Evolutionary conservation across 345 rosid genomes (phyloP), one percentile per base, ranked within the genome.

Genomic region (Euclidium syriacum): DNA sequence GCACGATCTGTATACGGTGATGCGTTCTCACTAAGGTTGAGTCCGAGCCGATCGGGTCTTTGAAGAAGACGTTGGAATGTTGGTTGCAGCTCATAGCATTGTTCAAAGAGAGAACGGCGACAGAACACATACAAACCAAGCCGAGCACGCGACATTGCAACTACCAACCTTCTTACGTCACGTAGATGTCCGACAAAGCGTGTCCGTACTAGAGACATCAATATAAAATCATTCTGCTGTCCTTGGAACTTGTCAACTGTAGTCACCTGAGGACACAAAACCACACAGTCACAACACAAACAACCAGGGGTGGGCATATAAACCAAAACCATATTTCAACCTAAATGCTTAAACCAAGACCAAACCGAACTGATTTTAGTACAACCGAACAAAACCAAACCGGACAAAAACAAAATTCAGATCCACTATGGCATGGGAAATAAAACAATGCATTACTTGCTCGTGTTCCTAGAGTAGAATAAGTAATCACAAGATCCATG

Each of bases 221-320:
- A 82, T 22, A 90, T 85, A 52, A 94, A 81, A 68, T 94, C 97
- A 70, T 94, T 94, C 64, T 94, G 99, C 70, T 94, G 99, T 33
- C 99, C 99, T 81, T 94, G 99, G 80, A 94, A 94, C 78, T 94
- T 94, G 73, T 94, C 99, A 58, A 94, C 99, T 1, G 99, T 94
- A 2, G 99, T 73, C 47, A 94, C 88, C 99, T 94, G 83, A 39
- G 70, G 4, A 65, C 48, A 64, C 23, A 38, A 18, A 39, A 32
- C 12, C 22, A 33, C 23, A 20, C 34, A 29, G 61, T 53, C 55
- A 68, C 16, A 15, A 15, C 66, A 40, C 27, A 17, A 30, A 2
- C 14, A 58, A 34, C 17, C 4, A 22, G 27, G 41, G 10, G 12
- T 17, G 11, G 38, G 15, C 1, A 3, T 12, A n/a, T 32, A 32